Evolutionary conservation across 2,329 filamentous ascomycete genomes (phyloP), one percentile per base, ranked within the genome.

Genomic region (Graphiopsis chlorocephala): DNA sequence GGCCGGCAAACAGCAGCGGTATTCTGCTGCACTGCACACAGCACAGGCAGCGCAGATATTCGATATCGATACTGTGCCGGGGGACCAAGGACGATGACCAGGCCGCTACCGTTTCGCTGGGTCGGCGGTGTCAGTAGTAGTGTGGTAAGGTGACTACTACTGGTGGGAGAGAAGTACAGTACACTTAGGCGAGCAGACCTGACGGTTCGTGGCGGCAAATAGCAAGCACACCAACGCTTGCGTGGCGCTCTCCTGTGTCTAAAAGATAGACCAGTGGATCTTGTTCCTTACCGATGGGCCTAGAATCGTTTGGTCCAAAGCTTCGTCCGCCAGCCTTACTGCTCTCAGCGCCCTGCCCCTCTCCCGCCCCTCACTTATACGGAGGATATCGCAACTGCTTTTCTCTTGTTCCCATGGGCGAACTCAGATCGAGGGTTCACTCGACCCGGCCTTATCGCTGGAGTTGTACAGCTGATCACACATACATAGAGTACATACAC

Each of bases 331-430:
- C 59, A 35, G 48, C 60, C 33, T 45, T 62, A 38, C 33, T 29
- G 25, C 23, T 20, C n/a, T 29, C 23, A 55, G 48, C 48, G 8
- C 31, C 31, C 2, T 29, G 48, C 60, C 60, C 60, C 60, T 62
- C 60, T 62, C 60, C n/a, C n/a, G 33, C 48, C 60, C 60, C 60
- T 62, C 60, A 62, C 33, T 55, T 42, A 29, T 23, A 45, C 48
- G 60, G 48, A 33, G 15, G 31, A 55, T 42, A 29, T 53, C 48
- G 60, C 60, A 29, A n/a, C n/a, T 15, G 55, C 35, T 58, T 38
- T 20, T 20, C n/a, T 20, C n/a, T 20, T 45, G 38, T 45, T 45
- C 14, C 55, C 55, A 58, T 45, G 33, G 55, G 33, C 23, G 25
- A 38, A 38, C 17, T 20, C 50, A 45, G 38, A 50, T 25, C n/a